Conservation (phyloP, 108 stramenopile genomes). For the Cyclotella sp. region DNA sequence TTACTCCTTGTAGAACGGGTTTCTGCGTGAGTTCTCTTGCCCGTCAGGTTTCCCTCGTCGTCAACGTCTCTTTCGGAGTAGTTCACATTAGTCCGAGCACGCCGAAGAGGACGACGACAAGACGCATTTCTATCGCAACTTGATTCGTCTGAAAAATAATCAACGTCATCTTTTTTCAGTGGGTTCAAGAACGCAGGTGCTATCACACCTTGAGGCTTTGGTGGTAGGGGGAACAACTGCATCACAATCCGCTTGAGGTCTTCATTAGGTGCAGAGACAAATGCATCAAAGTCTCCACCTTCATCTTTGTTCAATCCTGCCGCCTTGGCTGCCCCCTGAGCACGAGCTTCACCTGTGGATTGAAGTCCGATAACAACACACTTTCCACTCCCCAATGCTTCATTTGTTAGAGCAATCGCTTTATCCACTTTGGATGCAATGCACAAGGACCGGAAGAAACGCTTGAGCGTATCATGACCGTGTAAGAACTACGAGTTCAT, state of each 20-base stretch:
- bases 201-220: conserved; percentile 36
- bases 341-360: conserved; percentile 69
- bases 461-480: conserved; percentile 27
- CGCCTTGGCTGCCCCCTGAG: conserved; percentile 42
- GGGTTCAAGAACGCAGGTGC: conserved; percentile 45
- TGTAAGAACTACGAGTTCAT: neutral
- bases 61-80: conserved; percentile 28
- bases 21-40: neutral
- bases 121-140: neutral
- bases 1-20: neutral
- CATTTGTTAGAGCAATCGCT: conserved; percentile 55
- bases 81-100: conserved; percentile 9
- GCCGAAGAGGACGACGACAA: conserved; percentile 4
- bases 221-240: conserved; percentile 48
- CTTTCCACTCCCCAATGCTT: conserved; percentile 57
- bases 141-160: conserved; percentile 13
- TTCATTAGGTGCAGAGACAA: conserved; percentile 50
- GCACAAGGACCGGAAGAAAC: conserved; percentile 73
- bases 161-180: conserved; percentile 24
- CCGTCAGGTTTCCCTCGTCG: neutral
- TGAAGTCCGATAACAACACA: conserved; percentile 78
- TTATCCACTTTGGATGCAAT: conserved; percentile 72
- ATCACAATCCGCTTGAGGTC: conserved; percentile 39
- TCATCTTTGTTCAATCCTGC: conserved; percentile 40
- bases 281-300: conserved; percentile 35